Evolutionary conservation across 148 eudicot genomes (phyloP).

Genomic region (Nepenthes gracilis): DNA sequence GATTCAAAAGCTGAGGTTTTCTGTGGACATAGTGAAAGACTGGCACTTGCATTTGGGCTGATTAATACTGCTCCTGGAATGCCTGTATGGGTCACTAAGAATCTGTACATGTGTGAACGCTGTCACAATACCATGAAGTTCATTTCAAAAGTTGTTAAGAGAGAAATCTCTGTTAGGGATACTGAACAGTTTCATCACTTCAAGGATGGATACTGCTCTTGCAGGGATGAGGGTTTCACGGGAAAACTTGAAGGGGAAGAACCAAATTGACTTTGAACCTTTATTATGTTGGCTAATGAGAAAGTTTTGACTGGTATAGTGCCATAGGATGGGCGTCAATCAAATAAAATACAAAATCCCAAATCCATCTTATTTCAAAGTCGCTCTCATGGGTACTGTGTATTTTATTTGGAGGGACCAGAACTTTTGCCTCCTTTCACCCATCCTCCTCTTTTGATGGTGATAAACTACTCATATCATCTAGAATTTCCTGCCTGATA

Average conservation of each 20-base stretch:
- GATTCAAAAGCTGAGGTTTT: slow-evolving; percentile 74
- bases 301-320: too few species aligned
- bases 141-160: slow-evolving; percentile 61
- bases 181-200: slow-evolving; percentile 73
- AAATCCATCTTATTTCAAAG: too few species aligned
- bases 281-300: too few species aligned
- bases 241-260: slow-evolving; percentile 14
- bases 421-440: too few species aligned
- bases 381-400: too few species aligned
- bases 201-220: slow-evolving; percentile 81
- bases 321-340: too few species aligned
- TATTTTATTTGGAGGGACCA: too few species aligned
- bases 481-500: too few species aligned
- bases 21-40: slow-evolving; percentile 89
- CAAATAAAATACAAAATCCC: too few species aligned
- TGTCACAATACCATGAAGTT: slow-evolving; percentile 71
- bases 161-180: slow-evolving; percentile 84
- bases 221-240: slow-evolving; percentile 58
- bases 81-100: slow-evolving; percentile 82
- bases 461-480: too few species aligned
- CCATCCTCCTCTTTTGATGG: too few species aligned
- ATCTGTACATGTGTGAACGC: slow-evolving; percentile 71
- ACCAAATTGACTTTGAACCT: too few species aligned
- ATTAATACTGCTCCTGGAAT: slow-evolving; percentile 73
- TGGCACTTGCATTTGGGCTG: slow-evolving; percentile 73